Conservation (phyloP, 257 asterid species). For the Eucommia ulmoides region DNA sequence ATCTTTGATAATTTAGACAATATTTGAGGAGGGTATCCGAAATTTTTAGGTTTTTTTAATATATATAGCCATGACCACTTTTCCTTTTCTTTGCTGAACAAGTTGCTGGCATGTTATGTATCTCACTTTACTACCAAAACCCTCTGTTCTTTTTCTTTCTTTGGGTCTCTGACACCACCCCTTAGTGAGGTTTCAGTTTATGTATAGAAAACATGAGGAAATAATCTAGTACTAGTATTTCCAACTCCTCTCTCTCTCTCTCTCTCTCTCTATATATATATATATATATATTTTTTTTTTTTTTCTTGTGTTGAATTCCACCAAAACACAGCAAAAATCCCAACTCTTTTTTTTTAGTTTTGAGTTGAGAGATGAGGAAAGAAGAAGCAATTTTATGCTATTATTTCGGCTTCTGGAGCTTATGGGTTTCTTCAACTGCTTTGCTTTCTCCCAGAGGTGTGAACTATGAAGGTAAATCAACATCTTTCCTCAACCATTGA, state of each 20-base stretch:
- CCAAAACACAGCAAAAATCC: too few species aligned
- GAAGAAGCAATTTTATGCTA: conserved; percentile 17
- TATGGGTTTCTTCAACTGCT: conserved; percentile 37
- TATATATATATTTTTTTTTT: background rate
- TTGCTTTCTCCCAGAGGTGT: conserved; percentile 78
- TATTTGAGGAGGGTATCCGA: too few species aligned
- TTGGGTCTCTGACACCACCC: conserved; percentile 22
- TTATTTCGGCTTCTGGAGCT: conserved; percentile 25
- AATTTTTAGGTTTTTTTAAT: conserved; percentile 12
- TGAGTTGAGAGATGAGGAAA: too few species aligned
- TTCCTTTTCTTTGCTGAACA: conserved; percentile 47
- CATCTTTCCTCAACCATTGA: background rate
- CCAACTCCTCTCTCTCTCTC: background rate
- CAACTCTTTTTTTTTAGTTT: too few species aligned
- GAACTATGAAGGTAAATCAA: conserved; percentile 68
- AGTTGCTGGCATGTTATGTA: conserved; percentile 56
- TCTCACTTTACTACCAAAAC: conserved; percentile 34
- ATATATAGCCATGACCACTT: conserved; percentile 42
- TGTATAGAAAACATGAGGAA: conserved; percentile 18
- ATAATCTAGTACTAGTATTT: conserved; percentile 1
- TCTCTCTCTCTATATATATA: too few species aligned
- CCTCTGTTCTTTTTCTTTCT: conserved; percentile 14
- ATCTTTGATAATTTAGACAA: too few species aligned
- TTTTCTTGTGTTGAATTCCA: conserved; percentile 4
- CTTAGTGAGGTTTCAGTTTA: conserved; percentile 16